phyloP scores from a whole-genome alignment of 2,329 filamentous ascomycete species.

The Colletotrichum phormii region DNA sequence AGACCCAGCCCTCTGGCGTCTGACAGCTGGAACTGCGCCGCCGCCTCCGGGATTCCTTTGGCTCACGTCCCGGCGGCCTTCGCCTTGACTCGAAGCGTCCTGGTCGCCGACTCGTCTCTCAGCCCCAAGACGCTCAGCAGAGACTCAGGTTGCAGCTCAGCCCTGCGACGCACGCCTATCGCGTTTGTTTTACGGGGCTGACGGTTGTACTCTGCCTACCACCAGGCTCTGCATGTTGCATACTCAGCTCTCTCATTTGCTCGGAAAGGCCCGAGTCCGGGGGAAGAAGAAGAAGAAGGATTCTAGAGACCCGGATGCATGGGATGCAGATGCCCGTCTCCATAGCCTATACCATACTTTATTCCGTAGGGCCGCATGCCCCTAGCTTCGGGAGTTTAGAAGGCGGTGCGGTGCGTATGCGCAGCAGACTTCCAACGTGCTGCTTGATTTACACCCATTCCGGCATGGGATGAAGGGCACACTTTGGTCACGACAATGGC shows the following conservation, averaged over 20 bases:
- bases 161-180: constrained; percentile 4
- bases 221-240: not conserved
- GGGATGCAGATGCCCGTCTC: not conserved
- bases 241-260: not conserved
- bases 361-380: not conserved
- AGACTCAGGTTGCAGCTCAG: constrained; percentile 1
- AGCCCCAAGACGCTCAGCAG: constrained; percentile 4
- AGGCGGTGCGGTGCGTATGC: not conserved
- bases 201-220: not conserved
- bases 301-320: not conserved
- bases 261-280: not conserved
- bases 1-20: not conserved
- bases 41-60: not conserved
- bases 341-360: not conserved
- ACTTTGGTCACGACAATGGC: constrained; percentile 3
- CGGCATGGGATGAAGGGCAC: not conserved
- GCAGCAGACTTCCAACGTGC: not conserved
- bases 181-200: not conserved
- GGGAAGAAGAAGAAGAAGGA: not conserved
- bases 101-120: not conserved
- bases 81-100: not conserved
- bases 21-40: constrained; percentile 28
- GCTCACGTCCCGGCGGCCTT: not conserved
- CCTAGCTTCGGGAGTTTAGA: not conserved
- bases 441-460: not conserved